phyloP scores from a whole-genome alignment of 1,139 yeast species.

The Debaryomyces nepalensis region DNA sequence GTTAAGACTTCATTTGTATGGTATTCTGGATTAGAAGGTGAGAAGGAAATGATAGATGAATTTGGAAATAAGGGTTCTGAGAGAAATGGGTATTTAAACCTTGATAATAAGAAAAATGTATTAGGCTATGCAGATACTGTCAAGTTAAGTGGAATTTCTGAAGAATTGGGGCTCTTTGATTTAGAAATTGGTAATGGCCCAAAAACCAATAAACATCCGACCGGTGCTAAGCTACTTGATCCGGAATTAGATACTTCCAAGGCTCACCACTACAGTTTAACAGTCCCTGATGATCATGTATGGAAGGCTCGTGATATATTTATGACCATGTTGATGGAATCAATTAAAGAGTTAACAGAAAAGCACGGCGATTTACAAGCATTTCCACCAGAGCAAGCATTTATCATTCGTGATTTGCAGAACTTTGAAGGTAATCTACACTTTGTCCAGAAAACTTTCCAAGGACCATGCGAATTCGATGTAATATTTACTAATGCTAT shows the following conservation, averaged over 20 bases:
- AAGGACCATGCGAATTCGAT: slow-evolving; percentile 80
- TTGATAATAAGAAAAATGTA: slow-evolving; percentile 31
- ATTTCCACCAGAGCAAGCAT: slow-evolving; percentile 55
- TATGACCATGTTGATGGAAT: slow-evolving; percentile 69
- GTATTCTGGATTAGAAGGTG: slow-evolving; percentile 77
- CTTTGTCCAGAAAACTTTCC: slow-evolving; percentile 72
- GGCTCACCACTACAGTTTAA: slow-evolving; percentile 69
- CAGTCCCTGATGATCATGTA: slow-evolving; percentile 70
- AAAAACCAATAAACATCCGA: slow-evolving; percentile 47
- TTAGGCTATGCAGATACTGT: slow-evolving; percentile 42
- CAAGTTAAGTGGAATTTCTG: slow-evolving; percentile 56
- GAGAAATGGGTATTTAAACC: slow-evolving; percentile 37
- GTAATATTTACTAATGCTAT: slow-evolving; percentile 58
- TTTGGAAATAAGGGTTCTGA: slow-evolving; percentile 22
- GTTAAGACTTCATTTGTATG: slow-evolving; percentile 69
- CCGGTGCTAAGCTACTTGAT: slow-evolving; percentile 30
- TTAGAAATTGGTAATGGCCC: slow-evolving; percentile 56
- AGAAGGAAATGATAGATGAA: slow-evolving; percentile 34
- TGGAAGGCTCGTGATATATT: slow-evolving; percentile 87
- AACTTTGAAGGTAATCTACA: slow-evolving; percentile 78
- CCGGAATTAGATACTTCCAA: slow-evolving; percentile 54
- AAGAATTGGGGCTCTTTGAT: slow-evolving; percentile 59
- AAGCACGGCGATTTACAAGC: slow-evolving; percentile 32
- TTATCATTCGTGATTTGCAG: slow-evolving; percentile 62
- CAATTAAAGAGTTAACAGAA: slow-evolving; percentile 55